Evolutionary conservation across 1,284 basidiomycete genomes (phyloP).

Genomic region (Boletus sp.): DNA sequence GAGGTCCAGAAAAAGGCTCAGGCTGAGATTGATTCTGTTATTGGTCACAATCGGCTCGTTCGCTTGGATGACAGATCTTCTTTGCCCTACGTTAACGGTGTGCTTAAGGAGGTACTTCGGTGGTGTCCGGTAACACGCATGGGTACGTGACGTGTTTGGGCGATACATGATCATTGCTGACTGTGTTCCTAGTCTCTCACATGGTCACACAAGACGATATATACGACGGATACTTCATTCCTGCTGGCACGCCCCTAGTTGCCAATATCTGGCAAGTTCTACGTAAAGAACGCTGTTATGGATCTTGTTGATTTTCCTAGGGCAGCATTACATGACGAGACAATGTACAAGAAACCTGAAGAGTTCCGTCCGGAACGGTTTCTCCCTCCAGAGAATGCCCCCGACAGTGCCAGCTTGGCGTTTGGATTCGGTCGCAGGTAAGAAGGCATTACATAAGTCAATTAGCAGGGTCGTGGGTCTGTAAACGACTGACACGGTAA

Average conservation of each 20-base stretch:
- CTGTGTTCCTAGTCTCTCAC: neutral
- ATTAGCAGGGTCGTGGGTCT: neutral
- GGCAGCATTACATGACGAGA: neutral
- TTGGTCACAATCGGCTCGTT: neutral
- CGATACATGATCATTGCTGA: neutral
- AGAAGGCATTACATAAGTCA: neutral
- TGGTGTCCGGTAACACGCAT: neutral
- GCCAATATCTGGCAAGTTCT: neutral
- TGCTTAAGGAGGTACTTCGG: neutral
- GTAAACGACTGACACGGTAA: neutral
- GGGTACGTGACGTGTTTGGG: neutral
- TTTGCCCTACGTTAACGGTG: neutral
- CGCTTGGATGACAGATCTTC: neutral
- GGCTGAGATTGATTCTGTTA: neutral
- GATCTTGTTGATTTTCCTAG: neutral
- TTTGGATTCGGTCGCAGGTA: conserved; percentile 3
- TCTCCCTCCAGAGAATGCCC: conserved; percentile 1
- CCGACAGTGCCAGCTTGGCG: conserved; percentile 2
- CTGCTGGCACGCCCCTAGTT: neutral
- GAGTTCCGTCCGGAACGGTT: conserved; percentile 1
- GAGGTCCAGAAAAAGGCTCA: conserved; percentile 1
- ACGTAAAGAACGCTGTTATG: neutral
- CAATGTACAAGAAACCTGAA: neutral
- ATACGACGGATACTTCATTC: conserved; percentile 1
- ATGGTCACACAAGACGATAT: neutral